These are phyloP conservation scores for Rhizophora mangle DNA, from an alignment of 345 rosid genomes.

Conservation along the genomic window DNA sequence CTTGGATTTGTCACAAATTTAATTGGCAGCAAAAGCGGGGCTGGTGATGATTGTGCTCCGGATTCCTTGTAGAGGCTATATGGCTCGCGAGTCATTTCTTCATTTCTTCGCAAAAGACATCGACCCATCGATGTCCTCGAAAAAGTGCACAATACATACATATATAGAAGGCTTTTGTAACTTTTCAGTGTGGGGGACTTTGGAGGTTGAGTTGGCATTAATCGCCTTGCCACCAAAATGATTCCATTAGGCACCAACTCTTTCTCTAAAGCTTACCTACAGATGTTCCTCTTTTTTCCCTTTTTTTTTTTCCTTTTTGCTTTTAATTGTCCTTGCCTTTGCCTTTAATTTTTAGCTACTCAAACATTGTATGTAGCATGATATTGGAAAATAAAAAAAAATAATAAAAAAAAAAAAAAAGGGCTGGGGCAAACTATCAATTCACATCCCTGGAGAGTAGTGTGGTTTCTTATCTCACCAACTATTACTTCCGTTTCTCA, in stretches of 20 bases:
- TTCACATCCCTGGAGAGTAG: background rate
- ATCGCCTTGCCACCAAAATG: conserved; percentile 16
- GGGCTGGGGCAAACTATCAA: background rate
- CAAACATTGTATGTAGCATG: no score
- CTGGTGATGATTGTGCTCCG: conserved; percentile 6
- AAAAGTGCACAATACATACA: background rate
- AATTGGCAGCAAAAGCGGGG: background rate
- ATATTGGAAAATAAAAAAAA: no score
- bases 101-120: conserved; percentile 4
- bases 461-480: no score
- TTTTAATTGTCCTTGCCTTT: background rate
- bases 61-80: background rate
- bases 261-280: conserved; percentile 1
- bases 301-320: background rate
- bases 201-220: conserved; percentile 9
- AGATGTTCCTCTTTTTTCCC: background rate
- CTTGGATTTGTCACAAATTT: background rate
- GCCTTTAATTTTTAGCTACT: background rate
- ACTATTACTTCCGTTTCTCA: no score
- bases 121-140: background rate
- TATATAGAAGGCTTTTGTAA: background rate
- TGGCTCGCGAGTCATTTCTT: background rate
- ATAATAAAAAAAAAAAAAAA: no score
- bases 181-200: conserved; percentile 12
- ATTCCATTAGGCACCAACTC: conserved; percentile 5